Evolutionary conservation across 2,329 filamentous ascomycete species (phyloP).

Genomic region (Thielaviopsis ethacetica): DNA sequence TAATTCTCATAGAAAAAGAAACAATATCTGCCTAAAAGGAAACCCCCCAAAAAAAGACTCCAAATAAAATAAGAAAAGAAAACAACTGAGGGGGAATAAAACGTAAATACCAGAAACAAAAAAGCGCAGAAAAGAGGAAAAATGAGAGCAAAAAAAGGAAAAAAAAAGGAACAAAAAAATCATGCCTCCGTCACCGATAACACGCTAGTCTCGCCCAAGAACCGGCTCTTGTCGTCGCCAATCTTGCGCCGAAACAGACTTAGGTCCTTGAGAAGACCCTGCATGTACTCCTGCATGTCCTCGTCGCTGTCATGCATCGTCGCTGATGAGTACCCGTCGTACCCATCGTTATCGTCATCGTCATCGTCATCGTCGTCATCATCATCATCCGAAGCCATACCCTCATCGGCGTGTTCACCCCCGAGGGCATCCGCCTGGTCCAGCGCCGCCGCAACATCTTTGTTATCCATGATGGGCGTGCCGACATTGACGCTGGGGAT

Average conservation of each 20-base stretch:
- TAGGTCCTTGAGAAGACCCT: slow-evolving; percentile 66
- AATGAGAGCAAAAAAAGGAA: background rate
- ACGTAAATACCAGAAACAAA: too few species aligned
- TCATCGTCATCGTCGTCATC: slow-evolving; percentile 47
- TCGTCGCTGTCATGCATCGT: slow-evolving; percentile 28
- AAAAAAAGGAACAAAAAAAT: background rate
- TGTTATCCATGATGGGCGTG: slow-evolving; percentile 15
- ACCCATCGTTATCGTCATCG: slow-evolving; percentile 32
- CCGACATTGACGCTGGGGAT: slow-evolving; percentile 46
- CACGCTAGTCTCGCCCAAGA: slow-evolving; percentile 20
- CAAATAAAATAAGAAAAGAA: too few species aligned
- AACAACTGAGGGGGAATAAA: too few species aligned
- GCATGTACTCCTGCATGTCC: slow-evolving; percentile 71
- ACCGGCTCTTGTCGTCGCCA: slow-evolving; percentile 61
- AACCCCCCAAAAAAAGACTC: too few species aligned
- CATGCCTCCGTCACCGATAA: background rate
- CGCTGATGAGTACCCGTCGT: slow-evolving; percentile 27
- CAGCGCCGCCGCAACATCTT: slow-evolving; percentile 16
- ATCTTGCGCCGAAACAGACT: slow-evolving; percentile 73
- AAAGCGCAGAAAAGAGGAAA: too few species aligned
- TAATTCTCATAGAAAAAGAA: too few species aligned
- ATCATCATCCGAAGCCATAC: slow-evolving; percentile 16
- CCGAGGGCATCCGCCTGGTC: slow-evolving; percentile 17
- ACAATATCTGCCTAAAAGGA: too few species aligned
- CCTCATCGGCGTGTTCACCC: slow-evolving; percentile 21